Conservation (phyloP, 352 stramenopile species). For the Phytophthora nicotianae region DNA sequence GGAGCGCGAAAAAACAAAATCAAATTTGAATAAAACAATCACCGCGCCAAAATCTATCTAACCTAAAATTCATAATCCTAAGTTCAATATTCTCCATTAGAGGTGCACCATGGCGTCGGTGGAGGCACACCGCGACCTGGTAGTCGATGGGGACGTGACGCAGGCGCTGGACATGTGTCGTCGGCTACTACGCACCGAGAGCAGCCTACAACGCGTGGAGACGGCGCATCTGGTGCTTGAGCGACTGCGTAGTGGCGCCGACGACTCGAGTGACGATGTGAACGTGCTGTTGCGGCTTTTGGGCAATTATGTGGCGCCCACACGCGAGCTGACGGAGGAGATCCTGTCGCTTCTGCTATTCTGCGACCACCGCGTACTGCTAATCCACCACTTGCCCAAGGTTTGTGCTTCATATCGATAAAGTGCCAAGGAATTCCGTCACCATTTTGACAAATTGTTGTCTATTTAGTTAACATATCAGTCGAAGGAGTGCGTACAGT, state of each 20-base stretch:
- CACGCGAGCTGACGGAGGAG: slow-evolving; percentile 75
- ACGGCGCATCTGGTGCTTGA: slow-evolving; percentile 71
- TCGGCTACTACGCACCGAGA: slow-evolving; percentile 59
- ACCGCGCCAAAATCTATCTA: slow-evolving; percentile 1
- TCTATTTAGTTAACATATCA: slow-evolving; percentile 74
- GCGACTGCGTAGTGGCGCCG: slow-evolving; percentile 55
- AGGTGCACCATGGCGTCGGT: slow-evolving; percentile 12
- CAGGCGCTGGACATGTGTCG: slow-evolving; percentile 57
- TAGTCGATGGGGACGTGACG: slow-evolving; percentile 51
- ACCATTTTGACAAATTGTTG: slow-evolving; percentile 6
- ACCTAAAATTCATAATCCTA: neutral
- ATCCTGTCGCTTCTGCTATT: slow-evolving; percentile 74
- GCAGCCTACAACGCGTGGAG: slow-evolving; percentile 44
- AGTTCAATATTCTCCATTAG: neutral
- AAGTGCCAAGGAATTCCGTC: slow-evolving; percentile 2
- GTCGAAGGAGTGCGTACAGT: slow-evolving; percentile 75
- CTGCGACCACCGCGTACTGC: slow-evolving; percentile 70
- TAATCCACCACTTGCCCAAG: slow-evolving; percentile 86
- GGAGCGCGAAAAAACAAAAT: slow-evolving; percentile 11
- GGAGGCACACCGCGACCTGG: slow-evolving; percentile 50
- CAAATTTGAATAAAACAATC: slow-evolving; percentile 10
- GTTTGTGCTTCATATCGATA: slow-evolving; percentile 19
- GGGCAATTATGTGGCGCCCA: slow-evolving; percentile 73
- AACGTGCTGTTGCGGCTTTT: slow-evolving; percentile 79
- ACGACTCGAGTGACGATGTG: slow-evolving; percentile 68